A percentile compares a stretch with the other conserved stretches of the same genome.
These are phyloP conservation scores for Neolentinus lepideus DNA, from an alignment of 1,284 basidiomycete species.

Conservation along the genomic window DNA sequence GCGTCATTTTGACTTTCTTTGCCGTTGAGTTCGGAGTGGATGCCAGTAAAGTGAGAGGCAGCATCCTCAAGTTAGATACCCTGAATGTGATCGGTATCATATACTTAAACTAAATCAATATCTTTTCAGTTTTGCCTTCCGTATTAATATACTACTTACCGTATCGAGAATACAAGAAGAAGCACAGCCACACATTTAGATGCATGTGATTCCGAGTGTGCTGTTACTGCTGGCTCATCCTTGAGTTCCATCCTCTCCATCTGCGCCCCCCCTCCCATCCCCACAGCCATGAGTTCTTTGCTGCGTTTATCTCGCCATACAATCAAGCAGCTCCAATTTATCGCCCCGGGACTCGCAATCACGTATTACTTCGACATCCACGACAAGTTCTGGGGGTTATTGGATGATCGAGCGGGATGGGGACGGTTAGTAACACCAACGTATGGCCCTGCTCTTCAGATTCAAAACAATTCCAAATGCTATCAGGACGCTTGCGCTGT, in stretches of 20 bases:
- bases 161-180: too few relatives aligned
- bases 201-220: not conserved
- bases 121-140: too few relatives aligned
- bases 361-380: not conserved
- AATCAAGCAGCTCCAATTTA: not conserved
- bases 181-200: not conserved
- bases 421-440: not conserved
- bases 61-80: too few relatives aligned
- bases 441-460: slow-evolving; percentile 7
- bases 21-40: too few relatives aligned
- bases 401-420: not conserved
- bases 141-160: too few relatives aligned
- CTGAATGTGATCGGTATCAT: too few relatives aligned
- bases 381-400: not conserved
- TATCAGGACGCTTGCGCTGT: slow-evolving; percentile 40
- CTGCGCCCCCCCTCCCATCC: not conserved
- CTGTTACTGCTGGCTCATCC: not conserved
- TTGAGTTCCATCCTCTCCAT: not conserved
- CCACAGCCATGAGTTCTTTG: not conserved
- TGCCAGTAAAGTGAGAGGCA: too few relatives aligned
- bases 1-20: too few relatives aligned
- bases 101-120: too few relatives aligned
- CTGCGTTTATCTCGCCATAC: not conserved
- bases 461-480: not conserved
- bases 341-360: not conserved